Conservation (phyloP, 2,329 filamentous ascomycete species). For the Ophiosphaerella herpotricha region DNA sequence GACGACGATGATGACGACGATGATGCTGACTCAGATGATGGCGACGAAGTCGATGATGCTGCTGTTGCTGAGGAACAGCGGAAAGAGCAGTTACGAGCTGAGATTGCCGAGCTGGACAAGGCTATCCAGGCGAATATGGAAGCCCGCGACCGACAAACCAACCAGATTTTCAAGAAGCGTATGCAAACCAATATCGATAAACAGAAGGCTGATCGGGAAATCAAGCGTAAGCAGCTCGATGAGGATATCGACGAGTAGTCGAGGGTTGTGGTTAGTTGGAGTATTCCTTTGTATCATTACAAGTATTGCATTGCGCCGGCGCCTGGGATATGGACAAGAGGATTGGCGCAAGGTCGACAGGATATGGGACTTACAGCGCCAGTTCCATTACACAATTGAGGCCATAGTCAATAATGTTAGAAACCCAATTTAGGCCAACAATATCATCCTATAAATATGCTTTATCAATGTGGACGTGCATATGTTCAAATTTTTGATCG, state of each 20-base stretch:
- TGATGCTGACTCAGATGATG: slow-evolving; percentile 46
- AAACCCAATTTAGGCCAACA: too few relatives aligned
- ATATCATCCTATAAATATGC: too few relatives aligned
- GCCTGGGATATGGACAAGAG: background rate
- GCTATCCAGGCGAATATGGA: slow-evolving; percentile 52
- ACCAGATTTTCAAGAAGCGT: slow-evolving; percentile 56
- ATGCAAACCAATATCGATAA: slow-evolving; percentile 55
- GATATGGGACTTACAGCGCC: background rate
- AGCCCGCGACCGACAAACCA: slow-evolving; percentile 51
- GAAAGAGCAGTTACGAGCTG: slow-evolving; percentile 54
- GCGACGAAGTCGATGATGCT: slow-evolving; percentile 53
- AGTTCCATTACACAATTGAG: too few relatives aligned
- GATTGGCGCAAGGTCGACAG: background rate
- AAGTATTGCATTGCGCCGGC: slow-evolving; percentile 6
- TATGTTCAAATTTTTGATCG: too few relatives aligned
- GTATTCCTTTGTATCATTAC: background rate
- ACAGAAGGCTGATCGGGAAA: slow-evolving; percentile 53
- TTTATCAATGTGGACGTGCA: too few relatives aligned
- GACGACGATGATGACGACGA: slow-evolving; percentile 52
- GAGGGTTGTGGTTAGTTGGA: background rate
- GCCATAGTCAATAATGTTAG: too few relatives aligned
- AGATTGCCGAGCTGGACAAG: slow-evolving; percentile 60
- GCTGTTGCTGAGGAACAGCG: slow-evolving; percentile 52
- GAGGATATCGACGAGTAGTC: slow-evolving; percentile 31
- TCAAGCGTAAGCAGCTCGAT: slow-evolving; percentile 57